Base-by-base conservation (phyloP, 495 filamentous ascomycete genomes). In the Talaromyces liani region DNA sequence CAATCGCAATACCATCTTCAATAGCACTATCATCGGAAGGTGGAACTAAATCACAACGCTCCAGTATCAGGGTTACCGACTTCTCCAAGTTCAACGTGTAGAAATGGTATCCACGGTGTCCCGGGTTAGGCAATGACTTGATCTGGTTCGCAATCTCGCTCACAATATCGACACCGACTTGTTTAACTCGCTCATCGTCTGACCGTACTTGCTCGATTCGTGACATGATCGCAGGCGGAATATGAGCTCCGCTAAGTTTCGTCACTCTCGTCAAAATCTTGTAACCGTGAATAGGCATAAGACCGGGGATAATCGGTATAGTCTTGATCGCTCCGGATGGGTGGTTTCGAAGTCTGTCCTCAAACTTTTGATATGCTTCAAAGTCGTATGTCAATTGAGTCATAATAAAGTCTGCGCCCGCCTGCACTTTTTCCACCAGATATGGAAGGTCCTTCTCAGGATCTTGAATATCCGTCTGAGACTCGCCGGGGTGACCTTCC, bases 261-360 rank as follows among this genome's bases (percentile, higher is more conserved):
- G 94, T 95, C 47, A 92, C 96, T 64, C 94, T 77, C 64, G 90
- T 91, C 64, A 98, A 85, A 74, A 97, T 97, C 75, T 94, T 90
- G 75, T 96, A 98, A 73, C 88, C 92, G 78, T 98, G 94, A 39
- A 98, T 90, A 25, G 94, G 94, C 93, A 98, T 97, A 69, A 98
- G 79, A 12, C 94, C 94, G 0, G 94, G 95, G 58, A 98, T 89
- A 65, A 98, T 97, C 24, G 88, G 86, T 47, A 98, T 91, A 22
- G 85, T 87, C 74, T 90, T 91, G 77, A 98, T 97, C 7, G 85
- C 83, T 2, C 92, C 91, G 53, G 90, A 95, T 57, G 88, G 85
- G 72, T 98, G 92, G 56, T 86, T 84, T 62, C 94, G 82, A 66
- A 98, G 79, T 68, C 82, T 82, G 64, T 78, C 80, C 78, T 97